These are phyloP conservation scores for Salinomyces thailandicus DNA, from an alignment of 2,329 filamentous ascomycete species.

Conservation along the genomic window DNA sequence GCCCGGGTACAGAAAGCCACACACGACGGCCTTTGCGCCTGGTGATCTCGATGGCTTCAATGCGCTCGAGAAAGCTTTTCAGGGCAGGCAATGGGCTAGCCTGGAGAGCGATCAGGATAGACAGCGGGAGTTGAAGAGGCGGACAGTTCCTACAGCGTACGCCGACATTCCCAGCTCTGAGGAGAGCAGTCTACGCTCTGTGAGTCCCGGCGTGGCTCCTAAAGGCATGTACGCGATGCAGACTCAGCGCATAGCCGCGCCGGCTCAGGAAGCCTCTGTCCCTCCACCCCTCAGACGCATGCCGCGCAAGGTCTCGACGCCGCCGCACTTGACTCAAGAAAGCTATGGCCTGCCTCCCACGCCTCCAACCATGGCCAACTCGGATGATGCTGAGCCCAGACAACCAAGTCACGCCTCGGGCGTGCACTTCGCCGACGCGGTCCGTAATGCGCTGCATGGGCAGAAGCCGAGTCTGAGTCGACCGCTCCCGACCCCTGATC, in stretches of 20 bases:
- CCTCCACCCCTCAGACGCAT: neutral
- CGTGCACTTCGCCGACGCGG: conserved; percentile 30
- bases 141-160: conserved; percentile 4
- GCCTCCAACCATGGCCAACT: conserved; percentile 30
- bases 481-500: conserved; percentile 28
- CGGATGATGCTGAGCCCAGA: conserved; percentile 21
- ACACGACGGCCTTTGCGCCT: conserved; percentile 4
- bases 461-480: conserved; percentile 32
- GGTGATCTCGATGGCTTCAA: conserved; percentile 4
- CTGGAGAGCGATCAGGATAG: neutral
- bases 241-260: too few species aligned
- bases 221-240: neutral
- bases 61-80: conserved; percentile 8
- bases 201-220: neutral
- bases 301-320: conserved; percentile 3
- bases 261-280: neutral
- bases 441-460: conserved; percentile 28
- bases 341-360: conserved; percentile 35
- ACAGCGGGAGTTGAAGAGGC: conserved; percentile 1
- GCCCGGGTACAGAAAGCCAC: conserved; percentile 5
- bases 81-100: neutral
- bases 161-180: conserved; percentile 7
- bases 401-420: conserved; percentile 33
- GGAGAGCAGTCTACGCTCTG: conserved; percentile 1
- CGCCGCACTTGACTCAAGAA: conserved; percentile 8